These are phyloP conservation scores for Acidiella bohemica DNA, from an alignment of 495 filamentous ascomycete genomes.

Conservation along the genomic window DNA sequence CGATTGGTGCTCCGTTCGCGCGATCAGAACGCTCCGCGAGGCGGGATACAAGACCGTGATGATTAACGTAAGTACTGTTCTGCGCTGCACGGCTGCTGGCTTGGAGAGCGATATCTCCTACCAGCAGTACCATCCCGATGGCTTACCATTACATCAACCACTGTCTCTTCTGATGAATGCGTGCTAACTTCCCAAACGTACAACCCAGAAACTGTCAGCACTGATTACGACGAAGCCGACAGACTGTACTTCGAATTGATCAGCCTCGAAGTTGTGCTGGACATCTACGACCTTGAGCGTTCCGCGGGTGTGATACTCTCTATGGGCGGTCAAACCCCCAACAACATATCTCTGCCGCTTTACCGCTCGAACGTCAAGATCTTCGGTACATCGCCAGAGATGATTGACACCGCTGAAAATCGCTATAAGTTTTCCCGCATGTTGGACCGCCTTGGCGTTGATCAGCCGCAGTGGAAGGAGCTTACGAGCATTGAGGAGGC, in stretches of 20 bases:
- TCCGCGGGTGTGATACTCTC: constrained; percentile 88
- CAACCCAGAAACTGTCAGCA: constrained; percentile 73
- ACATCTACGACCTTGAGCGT: constrained; percentile 85
- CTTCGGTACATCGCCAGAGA: constrained; percentile 89
- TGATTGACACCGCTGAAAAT: constrained; percentile 97
- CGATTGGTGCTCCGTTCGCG: constrained; percentile 97
- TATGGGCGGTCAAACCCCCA: constrained; percentile 96
- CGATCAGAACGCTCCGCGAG: constrained; percentile 82
- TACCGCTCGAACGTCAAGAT: constrained; percentile 82
- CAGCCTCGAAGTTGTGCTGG: constrained; percentile 82
- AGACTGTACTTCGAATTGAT: constrained; percentile 96
- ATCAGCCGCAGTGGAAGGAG: constrained; percentile 97
- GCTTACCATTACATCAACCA: too few species aligned
- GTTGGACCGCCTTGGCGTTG: constrained; percentile 83
- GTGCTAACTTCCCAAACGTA: background rate
- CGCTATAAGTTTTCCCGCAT: constrained; percentile 98
- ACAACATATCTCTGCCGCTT: constrained; percentile 90
- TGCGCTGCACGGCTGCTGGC: background rate
- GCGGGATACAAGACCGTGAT: constrained; percentile 90
- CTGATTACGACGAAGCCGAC: constrained; percentile 95
- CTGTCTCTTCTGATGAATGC: too few species aligned
- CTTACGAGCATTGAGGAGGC: constrained; percentile 83
- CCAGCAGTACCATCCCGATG: too few species aligned
- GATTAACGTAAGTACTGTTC: constrained; percentile 54
- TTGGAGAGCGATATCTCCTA: too few species aligned